These are phyloP conservation scores for Colletotrichum australisinense DNA, from an alignment of 2,329 filamentous ascomycete species.

Conservation along the genomic window DNA sequence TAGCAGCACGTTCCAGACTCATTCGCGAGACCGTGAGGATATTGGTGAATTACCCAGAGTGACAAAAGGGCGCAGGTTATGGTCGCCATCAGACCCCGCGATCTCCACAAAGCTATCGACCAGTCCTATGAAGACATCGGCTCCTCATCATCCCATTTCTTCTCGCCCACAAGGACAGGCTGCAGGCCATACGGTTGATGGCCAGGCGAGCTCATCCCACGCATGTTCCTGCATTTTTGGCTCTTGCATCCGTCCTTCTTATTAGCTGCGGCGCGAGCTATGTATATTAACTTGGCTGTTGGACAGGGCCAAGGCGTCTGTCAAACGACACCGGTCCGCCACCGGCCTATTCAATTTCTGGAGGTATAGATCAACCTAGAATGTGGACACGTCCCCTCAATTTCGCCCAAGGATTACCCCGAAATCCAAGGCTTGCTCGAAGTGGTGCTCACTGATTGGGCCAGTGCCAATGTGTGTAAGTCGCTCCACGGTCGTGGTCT, in stretches of 20 bases:
- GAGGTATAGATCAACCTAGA: background rate
- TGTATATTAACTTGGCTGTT: background rate
- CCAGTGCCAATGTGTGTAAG: background rate
- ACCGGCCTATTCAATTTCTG: background rate
- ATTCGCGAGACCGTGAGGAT: background rate
- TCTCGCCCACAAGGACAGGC: slow-evolving; percentile 5
- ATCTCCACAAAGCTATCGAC: slow-evolving; percentile 19
- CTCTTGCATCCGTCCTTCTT: background rate
- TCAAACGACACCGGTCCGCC: background rate
- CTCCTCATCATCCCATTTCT: slow-evolving; percentile 17
- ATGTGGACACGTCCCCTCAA: background rate
- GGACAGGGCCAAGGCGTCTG: background rate
- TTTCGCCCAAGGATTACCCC: background rate
- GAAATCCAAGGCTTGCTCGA: background rate
- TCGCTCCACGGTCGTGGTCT: background rate
- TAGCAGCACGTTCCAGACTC: background rate
- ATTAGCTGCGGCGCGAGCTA: background rate
- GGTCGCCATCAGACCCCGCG: slow-evolving; percentile 27
- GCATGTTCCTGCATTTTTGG: slow-evolving; percentile 15
- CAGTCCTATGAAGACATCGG: slow-evolving; percentile 10
- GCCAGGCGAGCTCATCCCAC: slow-evolving; percentile 5
- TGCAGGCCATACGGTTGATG: slow-evolving; percentile 14
- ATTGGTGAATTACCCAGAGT: background rate
- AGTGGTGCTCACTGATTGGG: background rate
- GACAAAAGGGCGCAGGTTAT: slow-evolving; percentile 7